These are phyloP conservation scores for Mortierella polycephala DNA, from an alignment of 371 early-diverging fungal genomes.

Conservation along the genomic window DNA sequence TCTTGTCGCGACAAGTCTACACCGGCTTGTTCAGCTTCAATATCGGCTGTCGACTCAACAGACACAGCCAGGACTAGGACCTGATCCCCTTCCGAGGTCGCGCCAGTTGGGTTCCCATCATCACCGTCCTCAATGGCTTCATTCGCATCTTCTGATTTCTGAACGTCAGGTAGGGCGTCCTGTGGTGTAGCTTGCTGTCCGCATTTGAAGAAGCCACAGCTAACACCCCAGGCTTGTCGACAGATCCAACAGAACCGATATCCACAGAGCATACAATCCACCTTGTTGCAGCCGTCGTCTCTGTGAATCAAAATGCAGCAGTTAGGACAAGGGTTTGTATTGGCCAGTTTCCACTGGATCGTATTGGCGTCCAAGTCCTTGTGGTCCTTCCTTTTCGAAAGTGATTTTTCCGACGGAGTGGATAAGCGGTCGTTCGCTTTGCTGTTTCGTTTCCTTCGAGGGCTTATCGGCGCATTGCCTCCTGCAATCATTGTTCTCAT, in stretches of 20 bases:
- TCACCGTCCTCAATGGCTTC: background rate
- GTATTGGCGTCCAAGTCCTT: constrained; percentile 29
- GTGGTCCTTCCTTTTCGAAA: constrained; percentile 16
- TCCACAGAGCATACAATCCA: constrained; percentile 81
- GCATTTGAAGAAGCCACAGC: constrained; percentile 59
- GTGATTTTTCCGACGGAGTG: background rate
- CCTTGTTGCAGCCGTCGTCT: constrained; percentile 85
- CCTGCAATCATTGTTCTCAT: constrained; percentile 52
- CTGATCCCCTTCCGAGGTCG: constrained; percentile 6
- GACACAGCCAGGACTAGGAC: constrained; percentile 9
- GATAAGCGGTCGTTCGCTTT: background rate
- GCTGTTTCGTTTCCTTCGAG: constrained; percentile 4
- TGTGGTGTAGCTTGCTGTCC: constrained; percentile 19
- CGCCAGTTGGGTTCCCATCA: background rate
- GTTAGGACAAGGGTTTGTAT: constrained; percentile 75
- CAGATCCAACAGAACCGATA: constrained; percentile 79
- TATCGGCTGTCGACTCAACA: background rate
- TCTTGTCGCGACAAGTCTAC: constrained; percentile 6
- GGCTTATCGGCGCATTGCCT: background rate
- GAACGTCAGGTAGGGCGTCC: constrained; percentile 4
- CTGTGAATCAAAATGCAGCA: constrained; percentile 81
- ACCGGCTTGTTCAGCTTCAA: constrained; percentile 1
- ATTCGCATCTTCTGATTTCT: constrained; percentile 1
- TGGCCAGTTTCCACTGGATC: constrained; percentile 57
- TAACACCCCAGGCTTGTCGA: constrained; percentile 53